Evolutionary conservation across 2,329 filamentous ascomycete species (phyloP).

Genomic region (Stagonosporopsis cucurbitacearum): DNA sequence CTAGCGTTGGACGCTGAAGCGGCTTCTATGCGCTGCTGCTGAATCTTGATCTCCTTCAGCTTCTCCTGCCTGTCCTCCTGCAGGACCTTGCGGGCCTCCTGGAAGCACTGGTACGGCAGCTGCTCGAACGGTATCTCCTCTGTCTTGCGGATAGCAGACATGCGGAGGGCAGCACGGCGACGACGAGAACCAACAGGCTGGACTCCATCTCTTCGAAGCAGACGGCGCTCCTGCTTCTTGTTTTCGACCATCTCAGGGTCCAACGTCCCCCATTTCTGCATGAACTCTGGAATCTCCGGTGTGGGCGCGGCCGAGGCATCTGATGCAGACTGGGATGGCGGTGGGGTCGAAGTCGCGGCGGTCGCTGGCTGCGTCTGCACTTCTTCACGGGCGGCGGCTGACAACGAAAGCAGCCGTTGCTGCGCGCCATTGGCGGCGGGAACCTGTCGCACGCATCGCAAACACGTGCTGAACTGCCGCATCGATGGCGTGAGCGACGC

Average conservation of each 20-base stretch:
- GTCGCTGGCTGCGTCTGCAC: conserved; percentile 44
- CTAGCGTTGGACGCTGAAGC: conserved; percentile 69
- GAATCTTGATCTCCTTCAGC: conserved; percentile 71
- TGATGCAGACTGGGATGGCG: conserved; percentile 18
- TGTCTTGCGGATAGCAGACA: conserved; percentile 57
- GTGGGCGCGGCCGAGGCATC: conserved; percentile 8
- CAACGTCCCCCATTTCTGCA: conserved; percentile 45
- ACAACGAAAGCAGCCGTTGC: conserved; percentile 57
- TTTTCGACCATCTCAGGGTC: conserved; percentile 43
- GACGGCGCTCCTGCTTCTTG: conserved; percentile 65
- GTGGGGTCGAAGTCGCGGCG: conserved; percentile 27
- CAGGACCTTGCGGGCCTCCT: conserved; percentile 88
- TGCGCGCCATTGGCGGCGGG: conserved; percentile 38
- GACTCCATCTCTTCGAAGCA: conserved; percentile 69
- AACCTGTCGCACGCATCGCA: conserved; percentile 43
- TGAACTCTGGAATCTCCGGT: conserved; percentile 34
- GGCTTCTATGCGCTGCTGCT: conserved; percentile 72
- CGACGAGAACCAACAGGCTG: conserved; percentile 83
- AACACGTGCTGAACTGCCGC: conserved; percentile 44
- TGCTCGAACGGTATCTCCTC: conserved; percentile 85
- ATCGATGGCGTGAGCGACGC: conserved; percentile 43
- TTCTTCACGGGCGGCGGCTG: conserved; percentile 53
- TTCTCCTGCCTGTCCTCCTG: conserved; percentile 82
- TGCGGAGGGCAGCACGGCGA: conserved; percentile 64
- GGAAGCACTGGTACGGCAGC: conserved; percentile 96